Base-by-base conservation (phyloP, 1,139 yeast genomes). In the Debaryomyces sp. region DNA sequence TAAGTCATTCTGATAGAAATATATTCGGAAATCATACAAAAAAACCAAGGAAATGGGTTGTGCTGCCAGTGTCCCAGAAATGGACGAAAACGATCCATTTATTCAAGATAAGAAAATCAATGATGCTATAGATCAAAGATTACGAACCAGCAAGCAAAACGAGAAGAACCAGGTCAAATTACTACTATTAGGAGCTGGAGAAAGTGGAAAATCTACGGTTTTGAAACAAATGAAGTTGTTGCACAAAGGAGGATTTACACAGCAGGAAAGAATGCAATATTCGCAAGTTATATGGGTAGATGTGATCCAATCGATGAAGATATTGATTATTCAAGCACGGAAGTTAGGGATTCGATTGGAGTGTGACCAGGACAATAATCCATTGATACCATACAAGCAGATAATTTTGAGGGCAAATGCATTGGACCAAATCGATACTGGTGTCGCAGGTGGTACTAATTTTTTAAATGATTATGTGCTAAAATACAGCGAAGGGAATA, bases 141-240 rank as follows among this genome's bases (percentile, higher is more conserved):
- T 89, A 52, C 78, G 77, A 54, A 71, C 75, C 56, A 81, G 80
- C 50, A 78, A 78, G 54, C 81, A 78, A 53, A 71, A 73, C 50
- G 82, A 64, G 36, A 67, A 66, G 49, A 64, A 68, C 34, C 86
- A 79, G 57, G 78, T 85, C 47, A 87, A 87, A 62, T 73, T 92
- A 50, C 68, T 92, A 43, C 70, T 91, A 17, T 70, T 91, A 26
- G 99, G 99, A 23, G 92, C 98, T 0, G 99, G 99, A 6, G 99
- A 94, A 67, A 85, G 94, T 48, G 99, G 99, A 6, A 94, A 94
- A 65, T 89, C 96, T 2, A 94, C 99, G 0, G 96, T 94, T n/a
- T 72, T 94, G 53, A 95, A 94, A 66, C 99, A 95, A 64, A 81
- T 94, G 82, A 82, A 88, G 58, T 73, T 94, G 29, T 67, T 91